These are phyloP conservation scores for Salinomyces thailandicus DNA, from an alignment of 2,329 filamentous ascomycete genomes.

Conservation along the genomic window DNA sequence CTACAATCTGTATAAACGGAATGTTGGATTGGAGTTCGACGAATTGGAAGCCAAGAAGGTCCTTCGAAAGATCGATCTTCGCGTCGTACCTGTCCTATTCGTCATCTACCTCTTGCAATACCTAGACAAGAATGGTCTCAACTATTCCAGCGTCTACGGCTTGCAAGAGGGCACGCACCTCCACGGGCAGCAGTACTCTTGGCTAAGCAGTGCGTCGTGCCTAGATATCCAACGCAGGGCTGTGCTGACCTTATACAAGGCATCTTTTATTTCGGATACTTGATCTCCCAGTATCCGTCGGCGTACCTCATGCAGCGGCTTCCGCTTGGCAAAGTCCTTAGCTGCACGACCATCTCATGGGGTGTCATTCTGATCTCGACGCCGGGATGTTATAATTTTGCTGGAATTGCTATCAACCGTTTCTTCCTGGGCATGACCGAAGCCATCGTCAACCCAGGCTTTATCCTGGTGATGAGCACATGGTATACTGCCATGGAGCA, in stretches of 20 bases:
- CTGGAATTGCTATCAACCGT: conserved; percentile 28
- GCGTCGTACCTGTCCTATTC: conserved; percentile 26
- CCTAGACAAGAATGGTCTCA: conserved; percentile 30
- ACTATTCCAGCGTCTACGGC: conserved; percentile 41
- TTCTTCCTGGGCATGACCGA: conserved; percentile 30
- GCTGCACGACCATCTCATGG: conserved; percentile 32
- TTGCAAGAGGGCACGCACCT: conserved; percentile 39
- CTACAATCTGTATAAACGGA: conserved; percentile 19
- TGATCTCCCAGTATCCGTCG: conserved; percentile 36
- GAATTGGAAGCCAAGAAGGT: conserved; percentile 21
- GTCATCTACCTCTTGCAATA: conserved; percentile 31
- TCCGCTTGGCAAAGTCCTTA: conserved; percentile 37
- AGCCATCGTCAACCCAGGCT: conserved; percentile 27
- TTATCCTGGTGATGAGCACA: conserved; percentile 28
- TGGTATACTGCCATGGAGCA: conserved; percentile 32
- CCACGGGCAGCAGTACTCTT: conserved; percentile 41
- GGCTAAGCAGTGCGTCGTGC: conserved; percentile 37
- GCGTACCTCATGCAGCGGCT: conserved; percentile 36
- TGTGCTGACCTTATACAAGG: no score
- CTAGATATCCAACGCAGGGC: no score
- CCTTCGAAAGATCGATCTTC: conserved; percentile 27
- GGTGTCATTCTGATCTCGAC: conserved; percentile 33
- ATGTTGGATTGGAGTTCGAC: conserved; percentile 14
- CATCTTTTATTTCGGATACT: conserved; percentile 44
- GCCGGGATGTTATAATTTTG: conserved; percentile 31